phyloP scores from a whole-genome alignment of 2,329 filamentous ascomycete genomes.

The Talaromyces piceae region DNA sequence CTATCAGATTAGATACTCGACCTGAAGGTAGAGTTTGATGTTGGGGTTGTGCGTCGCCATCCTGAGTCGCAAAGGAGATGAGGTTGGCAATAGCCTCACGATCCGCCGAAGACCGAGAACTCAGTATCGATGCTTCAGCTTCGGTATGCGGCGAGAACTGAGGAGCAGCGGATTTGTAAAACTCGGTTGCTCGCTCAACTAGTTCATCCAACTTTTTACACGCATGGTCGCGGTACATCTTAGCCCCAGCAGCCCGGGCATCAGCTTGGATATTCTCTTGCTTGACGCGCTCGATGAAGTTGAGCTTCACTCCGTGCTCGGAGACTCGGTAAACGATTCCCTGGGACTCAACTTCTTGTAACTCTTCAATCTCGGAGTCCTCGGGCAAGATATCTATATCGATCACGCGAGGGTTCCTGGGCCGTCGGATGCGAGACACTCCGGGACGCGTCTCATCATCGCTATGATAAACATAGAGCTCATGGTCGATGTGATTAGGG shows the following conservation, averaged over 20 bases:
- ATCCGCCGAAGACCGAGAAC: slow-evolving; percentile 22
- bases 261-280: slow-evolving; percentile 22
- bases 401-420: slow-evolving; percentile 49
- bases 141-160: slow-evolving; percentile 15
- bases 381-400: slow-evolving; percentile 58
- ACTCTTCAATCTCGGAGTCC: slow-evolving; percentile 47
- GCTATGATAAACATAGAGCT: slow-evolving; percentile 47
- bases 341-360: slow-evolving; percentile 53
- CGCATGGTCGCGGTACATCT: slow-evolving; percentile 20
- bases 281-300: slow-evolving; percentile 62
- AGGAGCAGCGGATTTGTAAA: slow-evolving; percentile 14
- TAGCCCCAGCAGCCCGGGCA: slow-evolving; percentile 15
- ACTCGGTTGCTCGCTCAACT: slow-evolving; percentile 18
- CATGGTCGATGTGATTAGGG: slow-evolving; percentile 74
- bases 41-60: slow-evolving; percentile 8
- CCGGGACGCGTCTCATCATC: slow-evolving; percentile 44
- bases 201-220: slow-evolving; percentile 20
- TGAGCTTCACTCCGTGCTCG: slow-evolving; percentile 57
- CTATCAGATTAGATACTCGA: slow-evolving; percentile 23
- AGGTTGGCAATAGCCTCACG: slow-evolving; percentile 26
- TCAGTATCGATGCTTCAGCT: slow-evolving; percentile 15
- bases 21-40: slow-evolving; percentile 11
- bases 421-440: slow-evolving; percentile 26
- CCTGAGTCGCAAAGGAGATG: slow-evolving; percentile 21
- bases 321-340: slow-evolving; percentile 60